These are phyloP conservation scores for Ormosia emarginata DNA, from an alignment of 306 rosid species.

Conservation along the genomic window DNA sequence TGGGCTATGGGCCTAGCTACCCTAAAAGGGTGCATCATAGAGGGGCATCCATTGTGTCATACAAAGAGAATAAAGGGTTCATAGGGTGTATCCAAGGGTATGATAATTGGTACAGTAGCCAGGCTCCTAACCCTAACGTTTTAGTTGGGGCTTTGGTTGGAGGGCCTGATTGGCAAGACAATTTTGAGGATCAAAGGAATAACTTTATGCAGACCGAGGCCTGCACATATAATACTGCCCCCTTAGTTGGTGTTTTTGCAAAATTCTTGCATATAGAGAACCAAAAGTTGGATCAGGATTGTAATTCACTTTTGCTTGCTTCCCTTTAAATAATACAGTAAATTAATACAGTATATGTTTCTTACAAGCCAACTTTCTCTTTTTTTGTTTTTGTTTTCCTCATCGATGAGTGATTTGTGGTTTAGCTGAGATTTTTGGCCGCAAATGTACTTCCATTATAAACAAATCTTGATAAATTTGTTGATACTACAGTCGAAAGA, in stretches of 20 bases:
- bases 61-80: conserved; percentile 76
- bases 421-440: conserved; percentile 26
- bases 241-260: conserved; percentile 84
- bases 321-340: conserved; percentile 36
- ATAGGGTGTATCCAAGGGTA: conserved; percentile 98
- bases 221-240: conserved; percentile 93
- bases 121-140: conserved; percentile 63
- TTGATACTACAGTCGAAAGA: neutral
- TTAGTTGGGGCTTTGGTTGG: conserved; percentile 93
- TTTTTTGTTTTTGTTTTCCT: neutral
- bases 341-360: conserved; percentile 1
- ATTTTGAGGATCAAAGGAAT: conserved; percentile 63
- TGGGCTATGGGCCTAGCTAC: conserved; percentile 67
- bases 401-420: conserved; percentile 5
- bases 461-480: neutral
- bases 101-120: conserved; percentile 71
- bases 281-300: conserved; percentile 31
- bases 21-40: conserved; percentile 89
- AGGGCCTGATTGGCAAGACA: conserved; percentile 79
- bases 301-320: conserved; percentile 47
- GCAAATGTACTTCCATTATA: conserved; percentile 26
- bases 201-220: conserved; percentile 98
- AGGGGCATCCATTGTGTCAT: conserved; percentile 83
- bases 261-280: conserved; percentile 50
- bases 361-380: neutral